Base-by-base conservation (phyloP, 495 filamentous ascomycete species). In the Talaromyces stipitatus region DNA sequence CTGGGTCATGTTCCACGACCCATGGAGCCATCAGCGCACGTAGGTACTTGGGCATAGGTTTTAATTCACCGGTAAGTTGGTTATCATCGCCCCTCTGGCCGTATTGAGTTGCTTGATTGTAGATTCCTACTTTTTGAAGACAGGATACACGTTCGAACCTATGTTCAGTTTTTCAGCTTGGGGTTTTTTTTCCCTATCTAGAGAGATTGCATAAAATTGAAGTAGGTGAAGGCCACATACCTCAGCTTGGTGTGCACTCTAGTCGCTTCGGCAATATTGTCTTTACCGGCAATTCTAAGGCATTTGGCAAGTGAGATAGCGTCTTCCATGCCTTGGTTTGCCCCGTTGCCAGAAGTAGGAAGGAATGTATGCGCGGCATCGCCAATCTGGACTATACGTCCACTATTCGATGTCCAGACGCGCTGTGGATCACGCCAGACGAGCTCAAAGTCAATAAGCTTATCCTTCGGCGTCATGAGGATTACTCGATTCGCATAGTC, bases 351-450 rank as follows among this genome's bases (percentile, higher is more conserved):
- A 16, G 79, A 83, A 0, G 84, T 84, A 0, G 86, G 86, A 6
- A 88, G 69, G 64, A 88, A 88, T 0, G 87, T 80, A 66, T 91
- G 88, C 0, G 87, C 87, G 10, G 84, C 74, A 64, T 90, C 87
- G 22, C 87, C 87, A 22, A 90, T 78, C 14, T 86, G 71, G 45
- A 75, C 73, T 24, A 84, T 82, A 8, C 81, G 72, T 3, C 77
- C 75, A 11, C 72, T 71, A 3, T 78, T 71, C 1, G 80, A 85
- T 22, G 83, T 74, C 76, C 85, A 90, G 0, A 72, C 81, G 2
- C 82, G 82, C 8, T 86, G 68, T 0, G 84, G 83, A 45, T 89
- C 83, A 52, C 85, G 77, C 68, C 83, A 86, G 2, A 90, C 79
- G 0, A 90, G 74, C 62, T 89, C 88, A 79, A 82, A 87, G 62